These are phyloP conservation scores for Crassisporium funariophilum DNA, from an alignment of 768 basidiomycete genomes.

Conservation along the genomic window DNA sequence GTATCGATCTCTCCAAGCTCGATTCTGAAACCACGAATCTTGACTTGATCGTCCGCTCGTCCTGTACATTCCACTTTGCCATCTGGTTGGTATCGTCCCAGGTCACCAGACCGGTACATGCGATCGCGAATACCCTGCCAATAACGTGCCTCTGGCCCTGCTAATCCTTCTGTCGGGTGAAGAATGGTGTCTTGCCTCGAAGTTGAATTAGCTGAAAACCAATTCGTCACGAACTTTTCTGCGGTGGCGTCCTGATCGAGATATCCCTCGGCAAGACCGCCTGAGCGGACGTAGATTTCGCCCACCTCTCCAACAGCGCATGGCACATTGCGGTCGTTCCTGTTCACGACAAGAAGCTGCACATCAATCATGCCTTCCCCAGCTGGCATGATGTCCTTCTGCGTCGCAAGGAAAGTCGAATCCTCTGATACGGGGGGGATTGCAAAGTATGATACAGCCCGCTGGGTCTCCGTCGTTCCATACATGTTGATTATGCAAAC, in stretches of 20 bases:
- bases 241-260: constrained; percentile 78
- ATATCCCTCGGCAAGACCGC: constrained; percentile 95
- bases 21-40: constrained; percentile 98
- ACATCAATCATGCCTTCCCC: constrained; percentile 98
- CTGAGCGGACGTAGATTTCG: constrained; percentile 97
- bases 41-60: constrained; percentile 97
- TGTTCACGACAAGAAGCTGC: constrained; percentile 94
- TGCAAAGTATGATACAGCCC: constrained; percentile 95
- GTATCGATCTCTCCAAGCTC: constrained; percentile 98
- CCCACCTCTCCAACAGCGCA: constrained; percentile 97
- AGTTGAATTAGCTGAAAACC: constrained; percentile 65
- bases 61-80: constrained; percentile 97
- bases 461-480: constrained; percentile 98
- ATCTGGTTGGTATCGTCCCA: constrained; percentile 90
- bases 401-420: constrained; percentile 86
- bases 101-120: constrained; percentile 97
- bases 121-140: constrained; percentile 97
- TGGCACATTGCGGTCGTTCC: constrained; percentile 77
- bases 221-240: constrained; percentile 94
- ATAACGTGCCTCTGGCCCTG: constrained; percentile 73
- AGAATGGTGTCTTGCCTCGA: constrained; percentile 72
- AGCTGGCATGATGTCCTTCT: constrained; percentile 98
- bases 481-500: constrained; percentile 99
- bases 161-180: constrained; percentile 54
- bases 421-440: constrained; percentile 86